phyloP scores from a whole-genome alignment of 2,329 filamentous ascomycete genomes.

The Aulographum hederae region DNA sequence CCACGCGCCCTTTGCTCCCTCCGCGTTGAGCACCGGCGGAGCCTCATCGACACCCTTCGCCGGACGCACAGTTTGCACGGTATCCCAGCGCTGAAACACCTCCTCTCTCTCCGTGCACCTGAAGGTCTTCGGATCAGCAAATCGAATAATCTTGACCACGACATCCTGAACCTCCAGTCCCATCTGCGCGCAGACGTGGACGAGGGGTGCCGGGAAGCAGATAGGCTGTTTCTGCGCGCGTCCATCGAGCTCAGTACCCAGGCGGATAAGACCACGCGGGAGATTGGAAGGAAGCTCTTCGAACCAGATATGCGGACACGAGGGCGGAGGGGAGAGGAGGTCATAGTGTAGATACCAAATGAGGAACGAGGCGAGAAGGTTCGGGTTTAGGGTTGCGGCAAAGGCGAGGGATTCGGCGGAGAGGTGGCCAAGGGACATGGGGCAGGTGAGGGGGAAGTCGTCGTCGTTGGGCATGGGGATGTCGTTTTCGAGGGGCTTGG shows the following conservation, averaged over 20 bases:
- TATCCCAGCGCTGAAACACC: too few relatives aligned
- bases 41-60: too few relatives aligned
- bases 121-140: too few relatives aligned
- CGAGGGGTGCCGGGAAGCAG: too few relatives aligned
- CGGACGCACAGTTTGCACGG: too few relatives aligned
- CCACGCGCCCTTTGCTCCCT: too few relatives aligned
- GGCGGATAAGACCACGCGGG: not conserved
- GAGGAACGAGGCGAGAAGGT: not conserved
- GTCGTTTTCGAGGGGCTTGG: not conserved
- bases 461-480: not conserved
- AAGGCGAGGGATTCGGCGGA: not conserved
- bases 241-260: not conserved
- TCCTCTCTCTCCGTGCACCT: too few relatives aligned
- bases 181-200: too few relatives aligned
- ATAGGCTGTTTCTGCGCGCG: not conserved
- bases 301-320: too few relatives aligned
- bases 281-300: not conserved
- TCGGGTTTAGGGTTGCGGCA: not conserved
- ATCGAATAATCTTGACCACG: too few relatives aligned
- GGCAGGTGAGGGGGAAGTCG: not conserved
- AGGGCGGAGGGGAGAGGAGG: not conserved
- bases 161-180: too few relatives aligned
- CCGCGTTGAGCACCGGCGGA: too few relatives aligned
- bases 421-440: not conserved
- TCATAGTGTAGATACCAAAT: not conserved